These are phyloP conservation scores for Xylona heveae DNA, from an alignment of 495 filamentous ascomycete genomes.

Conservation along the genomic window DNA sequence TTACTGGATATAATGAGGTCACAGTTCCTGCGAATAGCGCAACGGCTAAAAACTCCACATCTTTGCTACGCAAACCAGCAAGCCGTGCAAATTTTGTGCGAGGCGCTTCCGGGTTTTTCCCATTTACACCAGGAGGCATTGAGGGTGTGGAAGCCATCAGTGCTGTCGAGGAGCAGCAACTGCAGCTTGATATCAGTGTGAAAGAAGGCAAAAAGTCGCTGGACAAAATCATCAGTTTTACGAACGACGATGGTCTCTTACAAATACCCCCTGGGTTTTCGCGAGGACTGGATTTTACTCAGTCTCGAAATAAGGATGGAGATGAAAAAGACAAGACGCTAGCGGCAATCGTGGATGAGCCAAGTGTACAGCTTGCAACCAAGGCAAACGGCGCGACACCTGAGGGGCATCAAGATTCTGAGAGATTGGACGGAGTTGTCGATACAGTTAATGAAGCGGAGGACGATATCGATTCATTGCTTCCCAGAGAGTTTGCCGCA, in stretches of 20 bases:
- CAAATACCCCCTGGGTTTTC: constrained; percentile 65
- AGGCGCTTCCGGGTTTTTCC: constrained; percentile 89
- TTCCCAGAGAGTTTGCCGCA: constrained; percentile 85
- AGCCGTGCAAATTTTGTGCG: constrained; percentile 79
- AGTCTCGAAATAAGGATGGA: too few relatives aligned
- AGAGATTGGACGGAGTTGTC: neutral
- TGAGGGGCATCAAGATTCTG: too few relatives aligned
- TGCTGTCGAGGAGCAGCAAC: constrained; percentile 44
- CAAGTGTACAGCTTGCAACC: constrained; percentile 16
- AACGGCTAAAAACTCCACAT: constrained; percentile 93
- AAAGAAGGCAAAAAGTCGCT: constrained; percentile 27
- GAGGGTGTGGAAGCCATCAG: constrained; percentile 72
- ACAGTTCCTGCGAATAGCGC: constrained; percentile 78
- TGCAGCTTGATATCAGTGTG: constrained; percentile 12
- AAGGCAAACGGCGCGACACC: constrained; percentile 10
- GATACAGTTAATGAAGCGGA: constrained; percentile 8
- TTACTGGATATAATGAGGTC: constrained; percentile 87
- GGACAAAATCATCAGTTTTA: constrained; percentile 64
- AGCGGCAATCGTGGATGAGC: constrained; percentile 19
- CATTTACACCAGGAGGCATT: constrained; percentile 81
- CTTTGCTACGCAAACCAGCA: constrained; percentile 69
- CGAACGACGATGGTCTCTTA: constrained; percentile 55
- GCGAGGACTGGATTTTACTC: constrained; percentile 55
- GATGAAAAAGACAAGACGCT: constrained; percentile 36
- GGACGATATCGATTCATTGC: constrained; percentile 75